Evolutionary conservation across 2,329 filamentous ascomycete genomes (phyloP).

Genomic region (Pseudogymnoascus sp.): DNA sequence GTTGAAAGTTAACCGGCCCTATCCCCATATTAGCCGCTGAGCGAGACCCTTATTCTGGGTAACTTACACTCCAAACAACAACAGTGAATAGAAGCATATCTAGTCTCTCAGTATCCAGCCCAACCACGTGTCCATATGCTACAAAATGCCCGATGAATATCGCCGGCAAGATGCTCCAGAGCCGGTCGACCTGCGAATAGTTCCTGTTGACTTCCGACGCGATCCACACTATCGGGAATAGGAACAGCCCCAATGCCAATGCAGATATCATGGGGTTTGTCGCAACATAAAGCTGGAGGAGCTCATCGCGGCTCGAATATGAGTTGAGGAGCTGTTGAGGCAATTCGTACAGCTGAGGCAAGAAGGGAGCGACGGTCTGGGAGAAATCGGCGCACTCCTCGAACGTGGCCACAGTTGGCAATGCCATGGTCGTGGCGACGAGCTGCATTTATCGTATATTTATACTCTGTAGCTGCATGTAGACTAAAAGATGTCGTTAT

Average conservation of each 20-base stretch:
- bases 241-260: conserved; percentile 62
- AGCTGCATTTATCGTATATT: neutral
- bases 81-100: conserved; percentile 67
- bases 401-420: conserved; percentile 65
- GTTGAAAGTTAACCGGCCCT: conserved; percentile 85
- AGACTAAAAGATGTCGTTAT: neutral
- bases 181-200: conserved; percentile 91
- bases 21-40: conserved; percentile 13
- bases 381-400: conserved; percentile 71
- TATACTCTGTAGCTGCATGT: neutral
- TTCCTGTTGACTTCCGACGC: conserved; percentile 83
- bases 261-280: conserved; percentile 82
- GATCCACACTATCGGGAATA: conserved; percentile 67
- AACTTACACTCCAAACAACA: conserved; percentile 70
- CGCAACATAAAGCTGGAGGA: conserved; percentile 67
- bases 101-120: conserved; percentile 62
- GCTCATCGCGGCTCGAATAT: conserved; percentile 50
- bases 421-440: conserved; percentile 45
- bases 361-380: conserved; percentile 67
- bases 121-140: conserved; percentile 72
- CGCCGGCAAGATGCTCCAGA: conserved; percentile 85
- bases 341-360: conserved; percentile 63
- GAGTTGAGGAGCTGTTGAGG: conserved; percentile 58
- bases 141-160: conserved; percentile 81
- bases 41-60: neutral